A percentile compares a stretch with the other conserved stretches of the same genome.
Evolutionary conservation across 805 yeast genomes (phyloP).

Genomic region (Yarrowia sp.): DNA sequence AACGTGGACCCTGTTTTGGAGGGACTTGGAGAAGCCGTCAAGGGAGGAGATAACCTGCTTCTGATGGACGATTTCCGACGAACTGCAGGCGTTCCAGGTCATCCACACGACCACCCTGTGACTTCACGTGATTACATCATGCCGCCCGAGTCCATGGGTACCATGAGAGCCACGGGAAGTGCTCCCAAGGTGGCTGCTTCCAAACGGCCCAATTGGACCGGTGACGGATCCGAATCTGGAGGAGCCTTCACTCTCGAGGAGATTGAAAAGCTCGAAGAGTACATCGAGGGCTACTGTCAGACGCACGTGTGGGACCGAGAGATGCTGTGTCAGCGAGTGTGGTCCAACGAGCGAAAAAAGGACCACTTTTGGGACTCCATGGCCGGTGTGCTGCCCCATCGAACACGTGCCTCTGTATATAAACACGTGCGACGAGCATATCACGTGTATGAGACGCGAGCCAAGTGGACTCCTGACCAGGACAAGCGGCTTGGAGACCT

Average conservation of each 20-base stretch:
- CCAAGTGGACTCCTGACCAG: constrained; percentile 84
- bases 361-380: constrained; percentile 88
- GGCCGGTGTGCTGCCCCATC: constrained; percentile 72
- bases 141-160: constrained; percentile 12
- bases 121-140: neutral
- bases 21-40: constrained; percentile 29
- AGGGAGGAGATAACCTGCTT: constrained; percentile 12
- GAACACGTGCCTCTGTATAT: constrained; percentile 86
- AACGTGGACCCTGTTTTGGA: constrained; percentile 60
- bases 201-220: constrained; percentile 31
- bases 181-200: neutral
- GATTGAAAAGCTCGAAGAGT: constrained; percentile 64
- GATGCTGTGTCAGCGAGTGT: constrained; percentile 76
- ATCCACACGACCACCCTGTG: neutral
- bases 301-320: constrained; percentile 59
- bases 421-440: constrained; percentile 89
- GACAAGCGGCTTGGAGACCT: constrained; percentile 63
- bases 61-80: constrained; percentile 13
- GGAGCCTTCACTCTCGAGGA: constrained; percentile 62
- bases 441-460: constrained; percentile 82
- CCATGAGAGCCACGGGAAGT: neutral
- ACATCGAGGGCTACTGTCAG: constrained; percentile 64
- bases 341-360: constrained; percentile 80
- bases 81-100: neutral
- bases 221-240: constrained; percentile 35